Base-by-base conservation (phyloP, 2,329 filamentous ascomycete species). In the Alternaria sp. region DNA sequence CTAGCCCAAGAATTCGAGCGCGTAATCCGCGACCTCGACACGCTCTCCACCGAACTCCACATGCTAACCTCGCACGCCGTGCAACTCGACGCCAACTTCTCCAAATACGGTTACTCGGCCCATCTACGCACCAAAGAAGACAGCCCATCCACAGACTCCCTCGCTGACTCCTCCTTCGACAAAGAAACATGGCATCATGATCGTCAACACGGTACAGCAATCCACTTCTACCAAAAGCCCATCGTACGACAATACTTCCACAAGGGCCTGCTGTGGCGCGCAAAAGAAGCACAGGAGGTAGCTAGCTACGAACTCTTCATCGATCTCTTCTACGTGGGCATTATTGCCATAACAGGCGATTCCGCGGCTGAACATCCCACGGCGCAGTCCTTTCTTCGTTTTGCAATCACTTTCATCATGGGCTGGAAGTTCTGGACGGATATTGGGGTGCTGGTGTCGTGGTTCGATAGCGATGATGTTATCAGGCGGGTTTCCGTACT, bases 201-300 rank as follows among this genome's bases (percentile, higher is more conserved):
- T 21, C 71, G 73, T 55, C 77, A 75, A 63, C 79, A 80, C 61
- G 85, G 78, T 59, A 77, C 71, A 51, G 82, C 84, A 1, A 83
- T 89, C 71, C 86, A 85, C 71, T 78, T 90, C 61, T 88, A 87
- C 73, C 87, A 87, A 73, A 84, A 83, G 65, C 88, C 89, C 0
- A 84, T 87, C 7, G 82, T 90, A 4, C 83, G 88, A 61, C 89
- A 90, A 78, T 90, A 90, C 78, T 90, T 90, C 70, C 88, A 90
- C 73, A 87, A 87, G 62, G 88, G 88, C 0, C 81, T 90, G 12
- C 77, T 91, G 8, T 90, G 88, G 88, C 82, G 89, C 54, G 85
- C 87, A 2, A 84, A 83, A 8, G 84, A 86, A 55, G 80, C 82
- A 20, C 87, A 88, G n/a, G 84, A 89, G 75, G 87, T 90, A 6